A percentile compares a stretch with the other conserved stretches of the same genome.
These are phyloP conservation scores for Rhynchosporium graminicola DNA, from an alignment of 2,329 filamentous ascomycete species.

Conservation along the genomic window DNA sequence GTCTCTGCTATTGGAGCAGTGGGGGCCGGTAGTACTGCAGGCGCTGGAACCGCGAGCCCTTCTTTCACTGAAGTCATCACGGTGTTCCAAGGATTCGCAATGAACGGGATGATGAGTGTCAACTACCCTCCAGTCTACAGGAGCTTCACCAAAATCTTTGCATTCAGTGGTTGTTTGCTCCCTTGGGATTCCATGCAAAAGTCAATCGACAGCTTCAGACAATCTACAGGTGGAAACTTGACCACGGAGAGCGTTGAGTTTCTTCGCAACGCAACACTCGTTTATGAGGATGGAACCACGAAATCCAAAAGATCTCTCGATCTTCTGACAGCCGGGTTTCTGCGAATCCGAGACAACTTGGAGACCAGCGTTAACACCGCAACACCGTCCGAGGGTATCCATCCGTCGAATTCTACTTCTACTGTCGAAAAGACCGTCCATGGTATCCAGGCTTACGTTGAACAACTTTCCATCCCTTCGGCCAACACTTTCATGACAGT, in stretches of 20 bases:
- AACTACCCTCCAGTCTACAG: conserved; percentile 84
- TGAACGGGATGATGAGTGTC: conserved; percentile 95
- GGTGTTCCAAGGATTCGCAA: conserved; percentile 91
- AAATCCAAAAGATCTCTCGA: conserved; percentile 58
- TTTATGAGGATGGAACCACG: conserved; percentile 64
- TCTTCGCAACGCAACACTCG: conserved; percentile 73
- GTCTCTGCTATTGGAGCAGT: conserved; percentile 67
- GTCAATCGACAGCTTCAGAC: conserved; percentile 82
- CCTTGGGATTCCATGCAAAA: conserved; percentile 79
- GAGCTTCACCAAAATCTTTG: conserved; percentile 91
- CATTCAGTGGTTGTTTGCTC: conserved; percentile 82
- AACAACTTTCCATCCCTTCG: conserved; percentile 80
- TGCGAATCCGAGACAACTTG: conserved; percentile 57
- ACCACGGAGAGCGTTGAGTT: conserved; percentile 75
- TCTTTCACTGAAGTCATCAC: conserved; percentile 82
- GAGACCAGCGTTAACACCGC: conserved; percentile 49
- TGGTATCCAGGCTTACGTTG: conserved; percentile 80
- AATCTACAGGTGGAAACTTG: conserved; percentile 80
- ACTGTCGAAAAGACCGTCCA: conserved; percentile 57
- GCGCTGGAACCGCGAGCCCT: conserved; percentile 70
- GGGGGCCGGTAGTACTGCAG: conserved; percentile 53
- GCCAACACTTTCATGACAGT: conserved; percentile 97
- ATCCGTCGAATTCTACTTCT: conserved; percentile 33
- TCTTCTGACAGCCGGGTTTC: conserved; percentile 44
- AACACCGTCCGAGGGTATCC: conserved; percentile 24